Conservation (phyloP, 2,329 filamentous ascomycete species). For the Scedosporium minutisporum region DNA sequence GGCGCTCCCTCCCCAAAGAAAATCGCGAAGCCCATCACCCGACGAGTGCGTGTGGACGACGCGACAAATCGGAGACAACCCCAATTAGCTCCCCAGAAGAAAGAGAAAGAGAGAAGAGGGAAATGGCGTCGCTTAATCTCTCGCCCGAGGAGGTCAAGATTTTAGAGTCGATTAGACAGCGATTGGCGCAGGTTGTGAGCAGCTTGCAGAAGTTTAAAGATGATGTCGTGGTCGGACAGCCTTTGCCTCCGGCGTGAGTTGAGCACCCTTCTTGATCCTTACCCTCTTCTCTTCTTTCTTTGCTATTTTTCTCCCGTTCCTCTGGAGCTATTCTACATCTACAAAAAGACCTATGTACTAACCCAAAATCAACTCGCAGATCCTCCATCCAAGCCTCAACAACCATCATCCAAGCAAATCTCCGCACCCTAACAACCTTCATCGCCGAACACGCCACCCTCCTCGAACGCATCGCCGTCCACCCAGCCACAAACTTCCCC, state of each 20-base stretch:
- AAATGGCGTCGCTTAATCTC: conserved; percentile 37
- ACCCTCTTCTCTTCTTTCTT: not conserved
- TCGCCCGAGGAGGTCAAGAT: conserved; percentile 53
- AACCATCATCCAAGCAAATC: conserved; percentile 60
- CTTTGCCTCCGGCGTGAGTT: conserved; percentile 56
- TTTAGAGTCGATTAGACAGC: conserved; percentile 61
- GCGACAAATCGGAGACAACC: too few species aligned
- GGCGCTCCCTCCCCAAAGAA: too few species aligned
- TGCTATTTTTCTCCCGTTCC: not conserved
- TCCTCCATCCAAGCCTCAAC: conserved; percentile 63
- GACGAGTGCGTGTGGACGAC: too few species aligned
- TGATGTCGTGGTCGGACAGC: conserved; percentile 52
- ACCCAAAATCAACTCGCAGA: conserved; percentile 28
- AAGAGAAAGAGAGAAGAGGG: too few species aligned
- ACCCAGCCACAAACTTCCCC: conserved; percentile 67
- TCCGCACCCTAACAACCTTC: conserved; percentile 56
- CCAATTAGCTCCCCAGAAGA: too few species aligned
- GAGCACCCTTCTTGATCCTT: not conserved
- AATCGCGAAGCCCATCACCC: too few species aligned
- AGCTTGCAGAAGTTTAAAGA: conserved; percentile 56
- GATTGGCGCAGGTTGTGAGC: conserved; percentile 58
- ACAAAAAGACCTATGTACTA: conserved; percentile 3
- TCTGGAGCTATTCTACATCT: not conserved
- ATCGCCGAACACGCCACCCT: conserved; percentile 56
- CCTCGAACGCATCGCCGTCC: conserved; percentile 61